These are phyloP conservation scores for Physcomitrellopsis africana DNA, from an alignment of 225 moss, liverwort and hornwort species.

Conservation along the genomic window DNA sequence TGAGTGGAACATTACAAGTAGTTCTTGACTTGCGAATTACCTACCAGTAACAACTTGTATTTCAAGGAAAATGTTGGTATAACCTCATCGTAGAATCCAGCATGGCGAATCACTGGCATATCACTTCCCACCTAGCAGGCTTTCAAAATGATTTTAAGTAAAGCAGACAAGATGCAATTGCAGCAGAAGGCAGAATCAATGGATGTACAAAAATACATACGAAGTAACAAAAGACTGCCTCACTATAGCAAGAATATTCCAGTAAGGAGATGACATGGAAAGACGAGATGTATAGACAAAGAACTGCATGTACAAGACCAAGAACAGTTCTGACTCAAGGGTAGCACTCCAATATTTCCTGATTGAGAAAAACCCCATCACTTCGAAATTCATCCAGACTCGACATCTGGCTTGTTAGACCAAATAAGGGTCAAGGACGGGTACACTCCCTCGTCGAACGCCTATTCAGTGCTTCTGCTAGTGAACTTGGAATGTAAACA, in stretches of 20 bases:
- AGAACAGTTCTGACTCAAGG: conserved; percentile 32
- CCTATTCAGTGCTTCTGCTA: conserved; percentile 15
- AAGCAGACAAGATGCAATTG: conserved; percentile 32
- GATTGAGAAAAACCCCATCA: conserved; percentile 24
- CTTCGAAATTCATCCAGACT: conserved; percentile 17
- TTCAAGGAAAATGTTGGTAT: conserved; percentile 22
- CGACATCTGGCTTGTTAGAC: conserved; percentile 18
- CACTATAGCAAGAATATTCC: conserved; percentile 31
- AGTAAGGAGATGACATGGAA: conserved; percentile 30
- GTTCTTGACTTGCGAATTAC: neutral
- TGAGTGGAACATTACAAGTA: neutral
- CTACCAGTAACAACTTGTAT: conserved; percentile 20
- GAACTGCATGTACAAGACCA: conserved; percentile 34
- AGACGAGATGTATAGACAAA: conserved; percentile 42
- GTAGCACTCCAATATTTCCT: conserved; percentile 24
- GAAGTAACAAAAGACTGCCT: conserved; percentile 26
- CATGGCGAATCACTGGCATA: conserved; percentile 11
- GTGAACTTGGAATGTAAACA: neutral
- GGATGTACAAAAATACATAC: conserved; percentile 51
- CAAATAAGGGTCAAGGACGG: conserved; percentile 6
- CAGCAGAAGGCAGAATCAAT: conserved; percentile 41
- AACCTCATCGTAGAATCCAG: conserved; percentile 17
- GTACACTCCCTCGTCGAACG: conserved; percentile 12
- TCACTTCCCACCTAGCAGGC: conserved; percentile 22
- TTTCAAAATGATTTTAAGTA: conserved; percentile 1